Conservation (phyloP, 179 eudicot genomes). For the Drosera spatulata region DNA sequence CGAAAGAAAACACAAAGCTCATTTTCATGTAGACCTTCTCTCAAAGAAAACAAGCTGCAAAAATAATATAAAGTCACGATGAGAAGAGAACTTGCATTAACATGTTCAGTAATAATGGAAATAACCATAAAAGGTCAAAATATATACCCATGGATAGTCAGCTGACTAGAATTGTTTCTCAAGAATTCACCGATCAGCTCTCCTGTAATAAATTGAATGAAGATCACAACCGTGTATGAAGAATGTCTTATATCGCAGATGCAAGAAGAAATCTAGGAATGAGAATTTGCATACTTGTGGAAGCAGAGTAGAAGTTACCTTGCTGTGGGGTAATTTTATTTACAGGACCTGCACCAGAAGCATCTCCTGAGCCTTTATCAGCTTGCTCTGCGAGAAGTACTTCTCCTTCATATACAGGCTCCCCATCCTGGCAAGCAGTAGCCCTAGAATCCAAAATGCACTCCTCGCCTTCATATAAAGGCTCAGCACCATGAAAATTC, state of each 20-base stretch:
- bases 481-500: constrained; percentile 53
- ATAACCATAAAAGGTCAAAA: neutral
- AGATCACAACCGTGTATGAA: neutral
- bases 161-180: constrained; percentile 75
- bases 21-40: constrained; percentile 67
- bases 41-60: constrained; percentile 69
- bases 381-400: constrained; percentile 65
- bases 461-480: constrained; percentile 93
- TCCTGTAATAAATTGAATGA: constrained; percentile 28
- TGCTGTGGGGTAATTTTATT: constrained; percentile 40
- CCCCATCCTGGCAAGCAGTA: constrained; percentile 32
- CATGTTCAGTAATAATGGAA: neutral
- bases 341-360: constrained; percentile 18
- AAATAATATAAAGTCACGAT: constrained; percentile 6
- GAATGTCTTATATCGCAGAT: neutral
- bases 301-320: constrained; percentile 27
- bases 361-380: constrained; percentile 30
- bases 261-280: neutral
- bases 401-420: constrained; percentile 91
- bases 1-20: constrained; percentile 94
- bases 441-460: constrained; percentile 52
- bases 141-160: constrained; percentile 70
- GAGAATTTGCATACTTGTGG: neutral
- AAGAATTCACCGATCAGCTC: constrained; percentile 58
- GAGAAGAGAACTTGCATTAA: constrained; percentile 1